Percentiles rank a stretch among this genome's conserved stretches.
Evolutionary conservation across 2,329 filamentous ascomycete genomes (phyloP).

Genomic region (Aspergillus pseudonomiae): DNA sequence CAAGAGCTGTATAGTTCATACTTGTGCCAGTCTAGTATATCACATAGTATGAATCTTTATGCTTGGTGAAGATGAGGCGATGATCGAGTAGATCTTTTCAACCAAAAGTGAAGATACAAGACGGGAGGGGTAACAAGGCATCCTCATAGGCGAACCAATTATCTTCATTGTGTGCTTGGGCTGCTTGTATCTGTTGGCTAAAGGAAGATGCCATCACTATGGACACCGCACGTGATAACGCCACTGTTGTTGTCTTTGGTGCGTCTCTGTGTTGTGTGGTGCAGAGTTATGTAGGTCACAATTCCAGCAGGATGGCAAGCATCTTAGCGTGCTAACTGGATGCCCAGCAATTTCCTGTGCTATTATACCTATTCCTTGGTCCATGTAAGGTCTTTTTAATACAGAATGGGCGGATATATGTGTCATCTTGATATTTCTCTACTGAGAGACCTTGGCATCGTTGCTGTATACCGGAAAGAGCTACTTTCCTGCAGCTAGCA

Average conservation of each 20-base stretch:
- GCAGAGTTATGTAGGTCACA: not conserved
- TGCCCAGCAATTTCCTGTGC: too few relatives aligned
- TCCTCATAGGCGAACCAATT: not conserved
- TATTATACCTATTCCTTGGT: too few relatives aligned
- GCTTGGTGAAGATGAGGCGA: not conserved
- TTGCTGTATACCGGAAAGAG: too few relatives aligned
- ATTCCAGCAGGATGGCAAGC: not conserved
- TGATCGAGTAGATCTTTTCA: not conserved
- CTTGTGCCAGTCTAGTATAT: not conserved
- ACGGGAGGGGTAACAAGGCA: not conserved
- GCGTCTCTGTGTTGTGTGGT: not conserved
- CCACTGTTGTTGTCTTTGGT: not conserved
- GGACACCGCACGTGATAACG: not conserved
- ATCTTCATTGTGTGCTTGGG: not conserved
- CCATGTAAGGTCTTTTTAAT: too few relatives aligned
- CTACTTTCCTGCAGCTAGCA: too few relatives aligned
- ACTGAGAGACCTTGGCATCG: too few relatives aligned
- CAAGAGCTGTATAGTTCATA: not conserved
- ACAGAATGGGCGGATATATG: too few relatives aligned
- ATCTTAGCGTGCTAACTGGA: too few relatives aligned
- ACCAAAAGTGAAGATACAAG: not conserved
- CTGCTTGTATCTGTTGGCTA: too few relatives aligned
- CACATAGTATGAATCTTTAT: not conserved
- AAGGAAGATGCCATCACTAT: not conserved
- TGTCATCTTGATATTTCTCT: too few relatives aligned